phyloP scores from a whole-genome alignment of 768 basidiomycete genomes.

The Mycena epipterygia region DNA sequence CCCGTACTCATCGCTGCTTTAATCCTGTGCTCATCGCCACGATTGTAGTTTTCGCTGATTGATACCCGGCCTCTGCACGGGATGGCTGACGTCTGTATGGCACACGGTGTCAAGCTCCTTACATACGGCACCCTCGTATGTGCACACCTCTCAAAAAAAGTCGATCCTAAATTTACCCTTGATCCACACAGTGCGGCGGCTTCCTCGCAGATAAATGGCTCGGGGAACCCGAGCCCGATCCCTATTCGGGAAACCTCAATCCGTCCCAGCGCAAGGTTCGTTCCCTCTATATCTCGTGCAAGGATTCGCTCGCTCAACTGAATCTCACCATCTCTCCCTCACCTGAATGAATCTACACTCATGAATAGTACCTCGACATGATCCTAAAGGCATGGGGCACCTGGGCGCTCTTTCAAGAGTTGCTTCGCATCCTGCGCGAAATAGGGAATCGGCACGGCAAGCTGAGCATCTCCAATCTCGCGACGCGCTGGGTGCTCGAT shows the following conservation, averaged over 20 bases:
- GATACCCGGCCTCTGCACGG: constrained; percentile 84
- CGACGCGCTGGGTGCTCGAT: constrained; percentile 88
- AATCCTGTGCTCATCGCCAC: background rate
- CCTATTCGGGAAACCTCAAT: constrained; percentile 74
- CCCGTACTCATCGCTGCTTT: constrained; percentile 11
- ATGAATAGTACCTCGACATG: constrained; percentile 83
- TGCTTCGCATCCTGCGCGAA: constrained; percentile 69
- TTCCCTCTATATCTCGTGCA: background rate
- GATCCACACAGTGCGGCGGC: constrained; percentile 77
- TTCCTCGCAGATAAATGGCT: constrained; percentile 86
- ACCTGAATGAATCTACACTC: background rate
- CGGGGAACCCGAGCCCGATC: constrained; percentile 73
- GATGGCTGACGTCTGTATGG: constrained; percentile 82
- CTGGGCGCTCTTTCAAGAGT: constrained; percentile 81
- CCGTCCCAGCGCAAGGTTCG: constrained; percentile 87
- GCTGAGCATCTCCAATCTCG: constrained; percentile 81
- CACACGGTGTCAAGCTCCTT: constrained; percentile 80
- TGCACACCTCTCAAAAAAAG: background rate
- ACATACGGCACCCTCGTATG: constrained; percentile 84
- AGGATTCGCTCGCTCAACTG: background rate
- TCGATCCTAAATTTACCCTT: background rate
- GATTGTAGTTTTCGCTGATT: constrained; percentile 81
- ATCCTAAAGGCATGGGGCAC: constrained; percentile 84
- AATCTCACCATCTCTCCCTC: background rate
- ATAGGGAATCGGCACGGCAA: constrained; percentile 78